Evolutionary conservation across 2,329 filamentous ascomycete genomes (phyloP).

Genomic region (Aspergillus sp.): DNA sequence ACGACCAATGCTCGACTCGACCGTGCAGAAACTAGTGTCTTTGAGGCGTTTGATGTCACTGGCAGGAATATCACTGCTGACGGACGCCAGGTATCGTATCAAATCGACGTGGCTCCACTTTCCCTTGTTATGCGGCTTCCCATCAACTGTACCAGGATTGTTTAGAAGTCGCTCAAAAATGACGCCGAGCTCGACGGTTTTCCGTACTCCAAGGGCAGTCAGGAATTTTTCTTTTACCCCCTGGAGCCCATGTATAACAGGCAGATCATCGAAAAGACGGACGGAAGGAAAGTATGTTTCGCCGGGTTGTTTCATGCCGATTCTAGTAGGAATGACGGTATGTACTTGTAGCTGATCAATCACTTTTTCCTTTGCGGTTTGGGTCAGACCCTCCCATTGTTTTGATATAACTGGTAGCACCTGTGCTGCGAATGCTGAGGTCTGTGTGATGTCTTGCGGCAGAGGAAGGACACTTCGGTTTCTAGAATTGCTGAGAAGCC

Average conservation of each 20-base stretch:
- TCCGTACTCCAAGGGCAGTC: slow-evolving; percentile 78
- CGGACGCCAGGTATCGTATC: slow-evolving; percentile 90
- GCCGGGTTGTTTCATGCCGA: slow-evolving; percentile 79
- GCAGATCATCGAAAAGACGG: slow-evolving; percentile 90
- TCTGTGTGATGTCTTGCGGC: slow-evolving; percentile 69
- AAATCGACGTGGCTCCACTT: slow-evolving; percentile 93
- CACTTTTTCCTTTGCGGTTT: slow-evolving; percentile 64
- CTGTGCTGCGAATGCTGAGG: slow-evolving; percentile 71
- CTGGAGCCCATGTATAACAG: slow-evolving; percentile 72
- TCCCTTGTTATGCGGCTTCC: slow-evolving; percentile 47
- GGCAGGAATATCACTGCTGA: slow-evolving; percentile 80
- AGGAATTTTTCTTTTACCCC: slow-evolving; percentile 91
- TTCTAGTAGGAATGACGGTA: slow-evolving; percentile 83
- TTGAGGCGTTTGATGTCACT: slow-evolving; percentile 78
- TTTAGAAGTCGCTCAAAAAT: slow-evolving; percentile 85
- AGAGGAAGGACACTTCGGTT: slow-evolving; percentile 57
- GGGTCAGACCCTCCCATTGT: slow-evolving; percentile 79
- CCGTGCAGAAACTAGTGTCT: slow-evolving; percentile 77
- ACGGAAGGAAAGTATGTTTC: slow-evolving; percentile 95
- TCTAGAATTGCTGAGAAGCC: slow-evolving; percentile 67
- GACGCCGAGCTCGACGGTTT: slow-evolving; percentile 90
- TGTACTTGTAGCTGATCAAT: slow-evolving; percentile 63
- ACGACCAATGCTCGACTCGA: slow-evolving; percentile 53
- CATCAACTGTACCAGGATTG: slow-evolving; percentile 48
- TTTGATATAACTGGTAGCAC: slow-evolving; percentile 81